Evolutionary conservation across 768 basidiomycete genomes (phyloP).

Genomic region (Hericium erinaceus): DNA sequence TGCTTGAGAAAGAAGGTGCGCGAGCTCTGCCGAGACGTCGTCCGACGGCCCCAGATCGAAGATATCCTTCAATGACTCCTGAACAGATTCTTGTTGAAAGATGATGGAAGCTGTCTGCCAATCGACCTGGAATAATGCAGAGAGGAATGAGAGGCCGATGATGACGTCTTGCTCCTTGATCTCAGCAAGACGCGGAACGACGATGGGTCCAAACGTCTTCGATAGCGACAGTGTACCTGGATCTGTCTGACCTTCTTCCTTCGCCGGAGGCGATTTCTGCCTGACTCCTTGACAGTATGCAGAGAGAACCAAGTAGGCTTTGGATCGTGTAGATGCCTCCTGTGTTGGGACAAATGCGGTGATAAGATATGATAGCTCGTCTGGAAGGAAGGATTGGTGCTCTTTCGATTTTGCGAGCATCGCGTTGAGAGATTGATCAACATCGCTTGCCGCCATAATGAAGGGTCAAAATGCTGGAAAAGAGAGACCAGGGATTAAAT

Average conservation of each 20-base stretch:
- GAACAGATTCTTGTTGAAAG: slow-evolving; percentile 51
- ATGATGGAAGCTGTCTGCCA: slow-evolving; percentile 55
- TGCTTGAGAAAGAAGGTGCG: slow-evolving; percentile 69
- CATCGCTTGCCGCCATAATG: not conserved
- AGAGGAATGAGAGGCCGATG: slow-evolving; percentile 53
- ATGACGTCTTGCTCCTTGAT: slow-evolving; percentile 44
- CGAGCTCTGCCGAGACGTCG: slow-evolving; percentile 47
- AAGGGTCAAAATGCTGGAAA: too few species aligned
- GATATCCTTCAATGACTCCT: slow-evolving; percentile 58
- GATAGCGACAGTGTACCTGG: slow-evolving; percentile 40
- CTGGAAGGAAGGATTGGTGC: slow-evolving; percentile 10
- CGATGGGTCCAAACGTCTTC: slow-evolving; percentile 39
- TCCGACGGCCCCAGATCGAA: slow-evolving; percentile 52
- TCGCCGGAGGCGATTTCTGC: slow-evolving; percentile 27
- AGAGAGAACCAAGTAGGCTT: slow-evolving; percentile 63
- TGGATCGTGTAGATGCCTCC: slow-evolving; percentile 34
- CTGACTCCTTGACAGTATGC: slow-evolving; percentile 51
- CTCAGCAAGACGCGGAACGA: slow-evolving; percentile 44
- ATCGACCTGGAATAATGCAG: slow-evolving; percentile 83
- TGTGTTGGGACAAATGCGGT: slow-evolving; percentile 9
- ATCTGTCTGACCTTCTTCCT: slow-evolving; percentile 30
- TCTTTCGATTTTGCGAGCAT: not conserved
- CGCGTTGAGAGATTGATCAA: slow-evolving; percentile 25
- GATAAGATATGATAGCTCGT: slow-evolving; percentile 11
- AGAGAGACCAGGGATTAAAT: too few species aligned